A percentile compares a stretch with the other conserved stretches of the same genome.
These are phyloP conservation scores for Aspergillus udagawae DNA, from an alignment of 2,329 filamentous ascomycete genomes.

Conservation along the genomic window DNA sequence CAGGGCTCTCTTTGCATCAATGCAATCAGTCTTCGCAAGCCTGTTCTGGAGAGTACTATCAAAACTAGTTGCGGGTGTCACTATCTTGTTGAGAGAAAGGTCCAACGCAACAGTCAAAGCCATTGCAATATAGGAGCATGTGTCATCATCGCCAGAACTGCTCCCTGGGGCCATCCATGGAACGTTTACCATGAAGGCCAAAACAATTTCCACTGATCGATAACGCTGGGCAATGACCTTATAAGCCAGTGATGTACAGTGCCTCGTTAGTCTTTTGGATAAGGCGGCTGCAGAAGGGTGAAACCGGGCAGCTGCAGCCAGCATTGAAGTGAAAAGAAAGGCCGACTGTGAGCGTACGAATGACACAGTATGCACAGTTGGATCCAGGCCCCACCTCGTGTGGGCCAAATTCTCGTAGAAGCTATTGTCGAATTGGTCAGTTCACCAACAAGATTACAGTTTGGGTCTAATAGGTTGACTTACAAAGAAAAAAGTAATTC, in stretches of 20 bases:
- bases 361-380: conserved; percentile 58
- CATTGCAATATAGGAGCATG: conserved; percentile 66
- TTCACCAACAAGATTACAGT: background rate
- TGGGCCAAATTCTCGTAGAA: conserved; percentile 68
- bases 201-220: conserved; percentile 68
- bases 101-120: conserved; percentile 67
- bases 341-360: conserved; percentile 66
- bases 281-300: conserved; percentile 60
- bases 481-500: conserved; percentile 63
- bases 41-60: conserved; percentile 43
- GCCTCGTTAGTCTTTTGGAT: conserved; percentile 62
- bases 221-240: conserved; percentile 59
- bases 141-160: conserved; percentile 58
- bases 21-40: conserved; percentile 62
- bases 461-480: conserved; percentile 22
- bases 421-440: conserved; percentile 34
- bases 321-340: conserved; percentile 68
- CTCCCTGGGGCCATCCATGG: conserved; percentile 63
- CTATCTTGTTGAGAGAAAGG: conserved; percentile 65
- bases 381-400: conserved; percentile 70
- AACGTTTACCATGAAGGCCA: conserved; percentile 72
- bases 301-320: conserved; percentile 66
- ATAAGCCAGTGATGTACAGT: conserved; percentile 60
- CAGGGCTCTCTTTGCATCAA: conserved; percentile 63
- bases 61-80: conserved; percentile 53